Evolutionary conservation across 148 eudicot species (phyloP).

Genomic region (Chenopodium formosanum): DNA sequence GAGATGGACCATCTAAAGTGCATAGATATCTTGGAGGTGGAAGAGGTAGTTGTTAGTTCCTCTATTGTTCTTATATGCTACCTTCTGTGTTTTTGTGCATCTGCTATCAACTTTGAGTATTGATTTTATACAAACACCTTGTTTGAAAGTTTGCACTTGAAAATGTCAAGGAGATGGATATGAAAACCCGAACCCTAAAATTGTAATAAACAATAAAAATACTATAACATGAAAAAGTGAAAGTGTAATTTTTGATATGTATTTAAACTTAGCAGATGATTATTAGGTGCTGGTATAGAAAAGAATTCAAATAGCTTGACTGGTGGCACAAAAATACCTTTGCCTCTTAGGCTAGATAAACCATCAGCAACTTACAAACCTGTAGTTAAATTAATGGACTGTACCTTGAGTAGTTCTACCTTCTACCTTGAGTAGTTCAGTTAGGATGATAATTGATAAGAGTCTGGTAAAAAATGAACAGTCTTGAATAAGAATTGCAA

Average conservation of each 20-base stretch:
- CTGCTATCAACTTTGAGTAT: not conserved
- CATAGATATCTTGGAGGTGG: conserved; percentile 69
- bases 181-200: not conserved
- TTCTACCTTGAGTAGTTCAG: no score
- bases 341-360: not conserved
- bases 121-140: no score
- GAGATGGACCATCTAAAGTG: conserved; percentile 71
- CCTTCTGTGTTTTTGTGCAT: not conserved
- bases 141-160: not conserved
- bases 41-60: conserved; percentile 44
- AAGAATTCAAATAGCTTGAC: not conserved
- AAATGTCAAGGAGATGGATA: not conserved
- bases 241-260: not conserved
- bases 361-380: not conserved
- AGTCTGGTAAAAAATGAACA: not conserved
- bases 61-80: not conserved
- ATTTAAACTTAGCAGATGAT: not conserved
- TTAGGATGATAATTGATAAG: no score
- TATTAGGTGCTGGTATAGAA: not conserved
- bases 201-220: not conserved
- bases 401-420: no score
- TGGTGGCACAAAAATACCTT: not conserved
- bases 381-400: no score
- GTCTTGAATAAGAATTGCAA: not conserved
- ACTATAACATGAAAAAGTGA: not conserved